A percentile compares a stretch with the other conserved stretches of the same genome.
phyloP scores from a whole-genome alignment of 192 early-diverging fungal species.

The Podila verticillata region DNA sequence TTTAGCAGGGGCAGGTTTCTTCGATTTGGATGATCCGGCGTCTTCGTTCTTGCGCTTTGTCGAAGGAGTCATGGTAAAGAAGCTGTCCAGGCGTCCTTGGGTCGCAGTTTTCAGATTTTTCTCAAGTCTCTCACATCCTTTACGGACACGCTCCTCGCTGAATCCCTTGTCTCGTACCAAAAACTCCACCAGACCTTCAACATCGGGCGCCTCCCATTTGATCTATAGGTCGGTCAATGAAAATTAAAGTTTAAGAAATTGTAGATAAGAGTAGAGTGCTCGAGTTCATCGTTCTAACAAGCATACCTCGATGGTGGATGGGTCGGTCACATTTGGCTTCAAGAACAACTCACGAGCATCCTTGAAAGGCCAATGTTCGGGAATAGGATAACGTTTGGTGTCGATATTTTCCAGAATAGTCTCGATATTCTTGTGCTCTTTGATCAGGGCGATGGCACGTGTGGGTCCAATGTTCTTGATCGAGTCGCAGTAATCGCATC shows the following conservation, averaged over 20 bases:
- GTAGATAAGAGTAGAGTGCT: not conserved
- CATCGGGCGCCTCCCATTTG: constrained; percentile 79
- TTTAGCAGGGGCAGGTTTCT: constrained; percentile 34
- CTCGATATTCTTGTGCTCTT: constrained; percentile 86
- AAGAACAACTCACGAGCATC: constrained; percentile 91
- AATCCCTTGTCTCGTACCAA: constrained; percentile 97
- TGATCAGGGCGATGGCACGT: constrained; percentile 84
- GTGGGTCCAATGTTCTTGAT: constrained; percentile 94
- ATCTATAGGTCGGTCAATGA: constrained; percentile 51
- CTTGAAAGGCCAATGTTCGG: constrained; percentile 90
- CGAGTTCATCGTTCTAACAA: not conserved
- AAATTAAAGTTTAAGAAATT: not conserved
- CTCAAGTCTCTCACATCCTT: constrained; percentile 79
- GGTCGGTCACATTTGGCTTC: constrained; percentile 81
- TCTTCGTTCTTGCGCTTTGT: constrained; percentile 55
- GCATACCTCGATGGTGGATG: constrained; percentile 73
- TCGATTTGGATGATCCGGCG: constrained; percentile 6
- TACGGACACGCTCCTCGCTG: constrained; percentile 91
- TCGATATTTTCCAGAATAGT: constrained; percentile 78
- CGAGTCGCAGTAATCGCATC: constrained; percentile 97
- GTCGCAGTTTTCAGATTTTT: constrained; percentile 81
- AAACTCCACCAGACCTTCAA: constrained; percentile 87
- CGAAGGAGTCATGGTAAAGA: constrained; percentile 75
- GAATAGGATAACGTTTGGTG: constrained; percentile 81
- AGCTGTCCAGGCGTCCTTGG: constrained; percentile 93